These are phyloP conservation scores for Sporisorium sorghi DNA, from an alignment of 1,284 basidiomycete species.

Conservation along the genomic window DNA sequence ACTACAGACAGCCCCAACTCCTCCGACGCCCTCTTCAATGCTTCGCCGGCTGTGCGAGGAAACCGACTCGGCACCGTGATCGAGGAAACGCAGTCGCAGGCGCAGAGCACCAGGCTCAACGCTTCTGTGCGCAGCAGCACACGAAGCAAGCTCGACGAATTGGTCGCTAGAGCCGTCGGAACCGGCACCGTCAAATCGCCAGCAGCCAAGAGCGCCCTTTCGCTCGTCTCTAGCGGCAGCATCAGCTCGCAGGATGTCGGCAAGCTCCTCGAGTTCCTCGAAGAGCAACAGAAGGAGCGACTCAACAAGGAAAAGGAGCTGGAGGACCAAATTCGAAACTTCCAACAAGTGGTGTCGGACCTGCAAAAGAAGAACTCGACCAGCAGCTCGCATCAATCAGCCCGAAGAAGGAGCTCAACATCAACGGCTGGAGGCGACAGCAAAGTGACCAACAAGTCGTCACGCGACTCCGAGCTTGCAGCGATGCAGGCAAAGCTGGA, in stretches of 20 bases:
- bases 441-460: conserved; percentile 18
- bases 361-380: conserved; percentile 46
- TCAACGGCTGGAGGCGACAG: conserved; percentile 26
- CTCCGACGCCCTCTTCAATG: conserved; percentile 26
- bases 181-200: conserved; percentile 23
- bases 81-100: conserved; percentile 57
- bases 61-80: conserved; percentile 54
- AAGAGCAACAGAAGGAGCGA: conserved; percentile 50
- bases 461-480: conserved; percentile 44
- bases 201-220: conserved; percentile 25
- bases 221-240: conserved; percentile 46
- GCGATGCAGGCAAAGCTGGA: conserved; percentile 62
- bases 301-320: conserved; percentile 44
- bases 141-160: conserved; percentile 32
- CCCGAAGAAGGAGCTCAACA: conserved; percentile 17
- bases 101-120: conserved; percentile 45
- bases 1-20: conserved; percentile 3
- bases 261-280: conserved; percentile 54
- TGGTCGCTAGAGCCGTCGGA: conserved; percentile 19
- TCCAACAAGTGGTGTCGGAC: conserved; percentile 51
- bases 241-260: conserved; percentile 53
- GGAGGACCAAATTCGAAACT: conserved; percentile 51
- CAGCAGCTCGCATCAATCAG: conserved; percentile 23
- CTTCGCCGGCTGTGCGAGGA: conserved; percentile 15
- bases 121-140: conserved; percentile 38